Evolutionary conservation across 495 filamentous ascomycete species (phyloP).

Genomic region (Daldinia bambusicola): DNA sequence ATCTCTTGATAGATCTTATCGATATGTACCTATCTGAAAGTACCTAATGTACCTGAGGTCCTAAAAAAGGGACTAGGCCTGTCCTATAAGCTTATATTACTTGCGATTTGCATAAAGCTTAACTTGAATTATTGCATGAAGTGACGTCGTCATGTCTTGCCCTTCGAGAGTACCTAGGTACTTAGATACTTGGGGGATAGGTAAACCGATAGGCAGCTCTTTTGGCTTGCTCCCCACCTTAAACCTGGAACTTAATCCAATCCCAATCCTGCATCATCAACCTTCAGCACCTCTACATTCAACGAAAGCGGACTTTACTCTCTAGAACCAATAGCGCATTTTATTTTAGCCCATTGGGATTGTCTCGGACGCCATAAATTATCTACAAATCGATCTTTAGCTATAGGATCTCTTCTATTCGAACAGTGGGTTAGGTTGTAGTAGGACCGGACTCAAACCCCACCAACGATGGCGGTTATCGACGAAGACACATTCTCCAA

Average conservation of each 20-base stretch:
- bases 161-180: background rate
- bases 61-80: background rate
- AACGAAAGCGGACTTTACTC: background rate
- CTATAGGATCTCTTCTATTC: conserved; percentile 4
- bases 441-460: conserved; percentile 27
- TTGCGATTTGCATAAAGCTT: conserved; percentile 11
- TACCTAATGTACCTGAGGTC: background rate
- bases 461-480: conserved; percentile 56
- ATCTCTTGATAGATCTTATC: too few species aligned
- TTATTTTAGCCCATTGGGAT: background rate
- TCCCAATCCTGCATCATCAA: conserved; percentile 29
- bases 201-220: conserved; percentile 22
- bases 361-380: background rate
- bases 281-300: conserved; percentile 18
- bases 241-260: conserved; percentile 22
- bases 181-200: background rate
- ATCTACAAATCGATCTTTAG: conserved; percentile 10
- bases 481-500: conserved; percentile 63
- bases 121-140: conserved; percentile 24
- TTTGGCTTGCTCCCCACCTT: conserved; percentile 7
- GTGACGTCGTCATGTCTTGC: conserved; percentile 29
- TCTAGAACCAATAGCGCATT: conserved; percentile 8
- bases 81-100: background rate
- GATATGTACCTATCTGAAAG: background rate
- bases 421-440: conserved; percentile 22